Evolutionary conservation across 2,329 filamentous ascomycete genomes (phyloP), one percentile per base, ranked within the genome.

Genomic region (Dendryphion nanum): DNA sequence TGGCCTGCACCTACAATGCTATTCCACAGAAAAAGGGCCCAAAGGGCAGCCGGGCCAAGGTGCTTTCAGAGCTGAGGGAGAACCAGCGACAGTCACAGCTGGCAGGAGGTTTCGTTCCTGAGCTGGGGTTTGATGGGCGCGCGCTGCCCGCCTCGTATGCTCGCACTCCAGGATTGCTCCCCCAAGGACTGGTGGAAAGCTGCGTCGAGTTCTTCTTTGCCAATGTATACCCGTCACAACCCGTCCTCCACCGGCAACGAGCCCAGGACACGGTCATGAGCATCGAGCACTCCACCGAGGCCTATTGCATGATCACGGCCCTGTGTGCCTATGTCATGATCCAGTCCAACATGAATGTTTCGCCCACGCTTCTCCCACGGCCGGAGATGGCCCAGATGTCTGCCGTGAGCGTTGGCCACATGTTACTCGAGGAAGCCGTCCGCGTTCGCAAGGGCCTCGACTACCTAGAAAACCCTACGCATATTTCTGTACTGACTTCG

Each of bases 1-100:
- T 83, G 43, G 72, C 67, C n/a, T 83, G 79, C 66, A 82, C 79
- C 47, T 78, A 80, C 58, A 80, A 82, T 51, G 78, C 81, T 51
- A 74, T 83, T 30, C 79, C 79, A 12, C 77, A 79, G 59, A 82
- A 81, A 61, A 77, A 81, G 49, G 79, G 79, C 2, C 79, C 79
- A 10, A 83, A 82, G 53, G 76, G 77, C 18, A 79, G 77, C 34
- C 73, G 77, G 42, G 79, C 79, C 21, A 77, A 80, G 48, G 78
- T 83, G 28, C 79, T 83, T 41, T 79, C 79, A 44, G 78, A 81
- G 62, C 66, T 83, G 16, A 71, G 79, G 36, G 76, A 70, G 68
- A 78, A 59, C 44, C 64, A 66, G 59, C 69, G 60, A 50, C 65
- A 69, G 41, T 64, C 67, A 42, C 66, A 73, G 52, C 59, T 74